Conservation (phyloP, 1,139 yeast genomes). For the Hyphopichia burtonii region DNA sequence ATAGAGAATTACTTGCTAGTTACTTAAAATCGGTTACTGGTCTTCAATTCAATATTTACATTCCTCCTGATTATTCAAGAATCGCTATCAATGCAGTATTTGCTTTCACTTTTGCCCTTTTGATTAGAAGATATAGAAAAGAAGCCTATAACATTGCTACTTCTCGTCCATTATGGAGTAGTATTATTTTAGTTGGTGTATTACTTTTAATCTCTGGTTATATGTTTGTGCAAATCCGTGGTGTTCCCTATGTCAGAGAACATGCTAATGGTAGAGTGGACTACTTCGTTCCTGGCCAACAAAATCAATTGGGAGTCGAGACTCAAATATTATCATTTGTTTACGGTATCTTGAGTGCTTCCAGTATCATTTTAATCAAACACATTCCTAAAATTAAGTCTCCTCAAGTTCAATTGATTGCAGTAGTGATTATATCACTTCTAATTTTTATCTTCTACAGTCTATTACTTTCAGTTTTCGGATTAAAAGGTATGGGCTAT, state of each 20-base stretch:
- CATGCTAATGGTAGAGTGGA: constrained; percentile 54
- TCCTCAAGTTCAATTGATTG: constrained; percentile 42
- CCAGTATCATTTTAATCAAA: constrained; percentile 48
- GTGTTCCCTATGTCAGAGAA: constrained; percentile 65
- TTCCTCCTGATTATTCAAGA: constrained; percentile 58
- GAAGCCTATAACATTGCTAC: constrained; percentile 28
- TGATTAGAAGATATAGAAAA: constrained; percentile 25
- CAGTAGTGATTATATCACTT: constrained; percentile 37
- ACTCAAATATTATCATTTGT: constrained; percentile 71
- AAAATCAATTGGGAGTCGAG: constrained; percentile 76
- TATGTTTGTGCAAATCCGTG: constrained; percentile 89
- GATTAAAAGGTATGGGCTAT: constrained; percentile 58
- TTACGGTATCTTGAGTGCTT: constrained; percentile 56
- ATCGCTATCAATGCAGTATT: constrained; percentile 47
- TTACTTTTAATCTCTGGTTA: constrained; percentile 83
- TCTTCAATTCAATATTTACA: constrained; percentile 43
- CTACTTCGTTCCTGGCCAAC: constrained; percentile 68
- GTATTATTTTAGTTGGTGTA: constrained; percentile 55
- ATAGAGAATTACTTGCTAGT: constrained; percentile 37
- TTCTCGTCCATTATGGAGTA: constrained; percentile 59
- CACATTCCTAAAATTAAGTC: constrained; percentile 46
- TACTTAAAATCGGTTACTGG: constrained; percentile 45
- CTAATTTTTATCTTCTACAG: constrained; percentile 53
- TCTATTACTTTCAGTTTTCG: constrained; percentile 53
- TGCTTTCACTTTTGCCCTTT: constrained; percentile 23